Conservation (phyloP, 2,329 filamentous ascomycete species). For the Pyricularia grisea region DNA sequence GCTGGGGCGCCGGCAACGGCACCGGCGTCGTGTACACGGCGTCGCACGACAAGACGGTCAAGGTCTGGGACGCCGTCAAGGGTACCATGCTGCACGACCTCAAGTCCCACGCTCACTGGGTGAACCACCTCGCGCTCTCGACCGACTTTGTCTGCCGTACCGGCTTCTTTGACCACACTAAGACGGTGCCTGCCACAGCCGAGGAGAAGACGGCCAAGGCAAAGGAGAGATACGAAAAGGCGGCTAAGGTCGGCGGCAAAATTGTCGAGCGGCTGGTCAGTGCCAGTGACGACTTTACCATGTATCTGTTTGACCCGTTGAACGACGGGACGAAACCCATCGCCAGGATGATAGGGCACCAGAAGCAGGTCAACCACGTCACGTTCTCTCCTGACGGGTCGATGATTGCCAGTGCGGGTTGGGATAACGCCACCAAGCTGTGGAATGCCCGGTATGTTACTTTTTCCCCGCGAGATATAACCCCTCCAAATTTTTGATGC, state of each 20-base stretch:
- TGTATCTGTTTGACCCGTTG: constrained; percentile 88
- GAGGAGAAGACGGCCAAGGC: constrained; percentile 68
- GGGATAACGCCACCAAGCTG: constrained; percentile 91
- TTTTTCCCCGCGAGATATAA: constrained; percentile 5
- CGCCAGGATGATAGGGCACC: constrained; percentile 82
- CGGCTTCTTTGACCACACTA: constrained; percentile 75
- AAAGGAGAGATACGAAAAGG: constrained; percentile 74
- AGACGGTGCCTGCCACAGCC: constrained; percentile 53
- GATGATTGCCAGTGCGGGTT: constrained; percentile 79
- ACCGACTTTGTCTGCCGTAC: constrained; percentile 87
- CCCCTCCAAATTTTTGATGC: constrained; percentile 11
- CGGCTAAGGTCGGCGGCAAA: constrained; percentile 65
- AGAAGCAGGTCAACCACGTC: constrained; percentile 95
- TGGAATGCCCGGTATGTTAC: constrained; percentile 67
- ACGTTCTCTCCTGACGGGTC: constrained; percentile 85
- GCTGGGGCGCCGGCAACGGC: constrained; percentile 65
- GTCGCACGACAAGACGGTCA: constrained; percentile 87
- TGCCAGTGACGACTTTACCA: constrained; percentile 82
- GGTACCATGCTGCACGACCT: constrained; percentile 76
- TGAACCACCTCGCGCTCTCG: constrained; percentile 89
- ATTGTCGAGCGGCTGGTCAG: constrained; percentile 80
- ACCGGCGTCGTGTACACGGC: constrained; percentile 73
- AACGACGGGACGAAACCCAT: constrained; percentile 69
- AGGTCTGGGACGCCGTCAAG: constrained; percentile 75
- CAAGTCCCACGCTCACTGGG: constrained; percentile 72